Base-by-base conservation (phyloP, 139 green algal species). In the Picochlorum sp. region DNA sequence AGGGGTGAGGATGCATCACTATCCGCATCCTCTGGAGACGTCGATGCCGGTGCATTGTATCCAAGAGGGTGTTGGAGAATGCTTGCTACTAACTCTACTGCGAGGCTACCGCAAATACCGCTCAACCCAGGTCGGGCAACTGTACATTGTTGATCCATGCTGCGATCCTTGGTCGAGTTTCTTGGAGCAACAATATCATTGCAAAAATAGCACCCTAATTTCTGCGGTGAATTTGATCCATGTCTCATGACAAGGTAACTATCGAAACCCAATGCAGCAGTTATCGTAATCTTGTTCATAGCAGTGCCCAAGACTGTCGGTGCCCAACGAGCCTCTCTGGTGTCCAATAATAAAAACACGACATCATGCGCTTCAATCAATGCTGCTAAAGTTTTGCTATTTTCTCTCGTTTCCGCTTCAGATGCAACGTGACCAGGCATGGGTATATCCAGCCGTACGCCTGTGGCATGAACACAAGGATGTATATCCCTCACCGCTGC, bases 141-240 rank as follows among this genome's bases (percentile, higher is more conserved):
- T 11, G 91, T 97, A 88, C 91, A 97, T 71, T 97, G 92, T 82
- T 98, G 88, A 81, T 99, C 94, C 55, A 98, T 68, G 3, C 89
- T 85, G 6, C 89, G 71, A 61, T 96, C 81, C 3, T 62, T 45
- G 0, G 88, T 97, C 49, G 86, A 95, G 67, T 98, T 85, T 24
- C 84, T 52, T 0, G 94, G 94, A 0, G 92, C 92, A 7, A 97
- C 83, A 1, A 99, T 90, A 61, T 99, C 94, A 71, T 96, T 97
- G 81, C 94, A 99, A 65, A 98, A 99, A 83, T 99, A 99, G 80
- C 94, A 99, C 6, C 94, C 92, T 50, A 97, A 83, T 6, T 84
- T 81, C 8, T 60, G 31, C 4, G 18, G 30, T 20, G 10, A 41
- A 16, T 14, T 31, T 8, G 14, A 45, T 1, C 86, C 85, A 59